Conservation (phyloP, 2,329 filamentous ascomycete genomes). For the Pezicula carpinea region DNA sequence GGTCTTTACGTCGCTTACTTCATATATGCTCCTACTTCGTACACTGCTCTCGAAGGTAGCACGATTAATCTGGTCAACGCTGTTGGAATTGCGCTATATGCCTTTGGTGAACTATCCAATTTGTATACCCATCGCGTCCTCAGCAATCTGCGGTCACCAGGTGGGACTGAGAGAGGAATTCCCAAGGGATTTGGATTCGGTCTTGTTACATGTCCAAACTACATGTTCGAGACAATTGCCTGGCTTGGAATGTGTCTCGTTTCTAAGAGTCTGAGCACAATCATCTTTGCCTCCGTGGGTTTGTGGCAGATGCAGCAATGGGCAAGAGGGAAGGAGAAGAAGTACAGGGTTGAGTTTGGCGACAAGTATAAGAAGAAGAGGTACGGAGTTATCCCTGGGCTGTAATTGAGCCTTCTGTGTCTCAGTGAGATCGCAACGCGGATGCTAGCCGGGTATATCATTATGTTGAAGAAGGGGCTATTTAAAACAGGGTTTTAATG, state of each 20-base stretch:
- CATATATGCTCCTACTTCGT: conserved; percentile 73
- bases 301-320: conserved; percentile 77
- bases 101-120: conserved; percentile 77
- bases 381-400: conserved; percentile 72
- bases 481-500: no score
- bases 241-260: conserved; percentile 82
- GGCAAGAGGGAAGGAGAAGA: conserved; percentile 87
- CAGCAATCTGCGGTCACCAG: conserved; percentile 68
- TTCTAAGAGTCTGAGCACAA: conserved; percentile 72
- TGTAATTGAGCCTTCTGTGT: neutral
- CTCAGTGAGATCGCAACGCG: neutral
- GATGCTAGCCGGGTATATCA: no score
- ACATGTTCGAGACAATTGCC: conserved; percentile 84
- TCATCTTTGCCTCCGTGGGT: conserved; percentile 71
- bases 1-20: conserved; percentile 79
- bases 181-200: conserved; percentile 80
- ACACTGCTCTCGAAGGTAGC: conserved; percentile 47
- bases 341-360: conserved; percentile 86
- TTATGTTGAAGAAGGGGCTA: no score
- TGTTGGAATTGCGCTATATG: conserved; percentile 65
- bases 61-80: conserved; percentile 48
- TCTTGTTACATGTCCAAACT: conserved; percentile 93
- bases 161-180: conserved; percentile 83
- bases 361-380: conserved; percentile 95
- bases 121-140: conserved; percentile 76